Conservation (phyloP, 106 monocot species). For the Gastrodia elata region DNA sequence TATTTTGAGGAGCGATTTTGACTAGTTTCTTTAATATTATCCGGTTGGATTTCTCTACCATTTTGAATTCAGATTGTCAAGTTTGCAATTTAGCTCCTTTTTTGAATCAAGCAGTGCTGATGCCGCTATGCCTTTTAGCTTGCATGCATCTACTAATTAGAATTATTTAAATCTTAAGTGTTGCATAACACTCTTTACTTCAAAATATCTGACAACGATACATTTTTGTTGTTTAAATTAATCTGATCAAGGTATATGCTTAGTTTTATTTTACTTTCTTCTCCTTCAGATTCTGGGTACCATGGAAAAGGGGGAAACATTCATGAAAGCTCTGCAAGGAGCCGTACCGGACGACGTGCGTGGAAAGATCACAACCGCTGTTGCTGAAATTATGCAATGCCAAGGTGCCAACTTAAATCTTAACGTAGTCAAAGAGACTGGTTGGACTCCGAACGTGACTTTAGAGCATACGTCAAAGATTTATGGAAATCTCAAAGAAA, state of each 20-base stretch:
- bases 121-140: not conserved
- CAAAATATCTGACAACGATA: not conserved
- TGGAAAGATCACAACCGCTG: slow-evolving; percentile 65
- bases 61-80: not conserved
- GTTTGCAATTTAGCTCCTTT: not conserved
- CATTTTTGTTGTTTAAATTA: not conserved
- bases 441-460: slow-evolving; percentile 28
- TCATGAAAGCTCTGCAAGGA: slow-evolving; percentile 85
- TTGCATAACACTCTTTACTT: not conserved
- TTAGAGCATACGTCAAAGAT: slow-evolving; percentile 32
- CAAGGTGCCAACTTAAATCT: slow-evolving; percentile 49
- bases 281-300: slow-evolving; percentile 63
- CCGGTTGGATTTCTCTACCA: not conserved
- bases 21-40: too few species aligned
- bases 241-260: not conserved
- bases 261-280: not conserved
- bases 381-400: slow-evolving; percentile 58
- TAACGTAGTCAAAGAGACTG: slow-evolving; percentile 36
- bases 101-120: not conserved
- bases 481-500: slow-evolving; percentile 30
- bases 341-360: slow-evolving; percentile 93
- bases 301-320: slow-evolving; percentile 72
- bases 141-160: not conserved
- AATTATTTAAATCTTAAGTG: not conserved
- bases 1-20: too few species aligned